Evolutionary conservation across 2,329 filamentous ascomycete genomes (phyloP).

Genomic region (Zasmidium angulare): DNA sequence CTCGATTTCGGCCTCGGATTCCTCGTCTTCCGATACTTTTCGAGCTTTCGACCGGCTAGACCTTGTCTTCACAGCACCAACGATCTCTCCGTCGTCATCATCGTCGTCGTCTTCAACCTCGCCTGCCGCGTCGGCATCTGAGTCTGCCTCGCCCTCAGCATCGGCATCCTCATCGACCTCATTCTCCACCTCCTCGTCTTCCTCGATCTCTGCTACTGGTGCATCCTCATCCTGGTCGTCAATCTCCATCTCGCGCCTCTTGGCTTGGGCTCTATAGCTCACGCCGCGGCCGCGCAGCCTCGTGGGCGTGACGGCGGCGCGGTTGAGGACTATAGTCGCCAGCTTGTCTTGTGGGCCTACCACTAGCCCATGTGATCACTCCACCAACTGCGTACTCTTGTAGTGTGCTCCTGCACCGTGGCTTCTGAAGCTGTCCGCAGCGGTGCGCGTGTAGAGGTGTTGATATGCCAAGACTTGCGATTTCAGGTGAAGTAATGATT

Average conservation of each 20-base stretch:
- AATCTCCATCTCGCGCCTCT: conserved; percentile 22
- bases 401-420: conserved; percentile 1
- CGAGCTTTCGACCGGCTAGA: conserved; percentile 35
- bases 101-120: conserved; percentile 51
- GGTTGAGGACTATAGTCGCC: conserved; percentile 36
- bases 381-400: conserved; percentile 1
- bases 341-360: conserved; percentile 25
- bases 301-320: conserved; percentile 32
- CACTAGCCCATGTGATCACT: conserved; percentile 21
- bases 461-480: conserved; percentile 15
- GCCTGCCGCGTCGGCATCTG: conserved; percentile 52
- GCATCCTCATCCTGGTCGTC: conserved; percentile 28
- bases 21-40: conserved; percentile 36
- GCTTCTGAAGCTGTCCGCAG: conserved; percentile 10
- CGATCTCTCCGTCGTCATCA: conserved; percentile 44
- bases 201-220: conserved; percentile 29
- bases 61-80: conserved; percentile 39
- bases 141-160: conserved; percentile 36
- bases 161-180: conserved; percentile 40
- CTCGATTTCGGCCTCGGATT: conserved; percentile 39
- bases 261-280: conserved; percentile 26
- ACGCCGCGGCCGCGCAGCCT: conserved; percentile 36
- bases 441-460: conserved; percentile 8
- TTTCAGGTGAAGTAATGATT: conserved; percentile 15
- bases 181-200: conserved; percentile 26